Evolutionary conservation across 2,329 filamentous ascomycete species (phyloP), one percentile per base, ranked within the genome.

Genomic region (Stachybotrys echinatus): DNA sequence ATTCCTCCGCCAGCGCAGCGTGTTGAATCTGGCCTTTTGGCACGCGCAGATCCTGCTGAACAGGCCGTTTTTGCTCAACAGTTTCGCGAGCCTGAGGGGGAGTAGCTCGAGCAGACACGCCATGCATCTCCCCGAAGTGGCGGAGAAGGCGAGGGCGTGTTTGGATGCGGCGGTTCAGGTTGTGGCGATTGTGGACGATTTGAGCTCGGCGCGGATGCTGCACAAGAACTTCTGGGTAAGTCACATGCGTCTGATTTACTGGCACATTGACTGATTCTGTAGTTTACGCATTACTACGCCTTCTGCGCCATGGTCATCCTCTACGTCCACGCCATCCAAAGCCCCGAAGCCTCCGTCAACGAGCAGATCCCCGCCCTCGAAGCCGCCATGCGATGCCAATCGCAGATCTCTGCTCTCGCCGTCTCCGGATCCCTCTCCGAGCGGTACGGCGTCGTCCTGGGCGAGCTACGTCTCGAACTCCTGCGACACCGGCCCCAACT

Each of bases 271-370:
- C n/a, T 2, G n/a, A 14, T n/a, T n/a, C n/a, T n/a, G 10, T 12
- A 68, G 65, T 67, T 68, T 42, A 66, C 61, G 1, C 70, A 71
- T 21, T 75, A 76, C 48, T 72, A 70, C 48, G 71, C 67, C 1
- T 76, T 75, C 42, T 73, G 63, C 12, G 73, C 73, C 0, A 67
- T 72, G 3, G 69, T 73, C 1, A 64, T 75, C 1, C 58, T 75
- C 3, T 75, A 75, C 49, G 66, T 75, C 4, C 72, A 70, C 40
- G 65, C 66, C 5, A 74, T 75, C 10, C 72, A 73, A 40, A 54
- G 60, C 3, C 53, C 59, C 31, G 58, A 62, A 22, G 58, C 55
- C 2, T 67, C n/a, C n/a, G n/a, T n/a, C n/a, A n/a, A n/a, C n/a
- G n/a, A n/a, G n/a, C n/a, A 65, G 50, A 51, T 59, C 4, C 48